These are phyloP conservation scores for Gastrodia elata DNA, from an alignment of 106 monocot genomes.

Conservation along the genomic window DNA sequence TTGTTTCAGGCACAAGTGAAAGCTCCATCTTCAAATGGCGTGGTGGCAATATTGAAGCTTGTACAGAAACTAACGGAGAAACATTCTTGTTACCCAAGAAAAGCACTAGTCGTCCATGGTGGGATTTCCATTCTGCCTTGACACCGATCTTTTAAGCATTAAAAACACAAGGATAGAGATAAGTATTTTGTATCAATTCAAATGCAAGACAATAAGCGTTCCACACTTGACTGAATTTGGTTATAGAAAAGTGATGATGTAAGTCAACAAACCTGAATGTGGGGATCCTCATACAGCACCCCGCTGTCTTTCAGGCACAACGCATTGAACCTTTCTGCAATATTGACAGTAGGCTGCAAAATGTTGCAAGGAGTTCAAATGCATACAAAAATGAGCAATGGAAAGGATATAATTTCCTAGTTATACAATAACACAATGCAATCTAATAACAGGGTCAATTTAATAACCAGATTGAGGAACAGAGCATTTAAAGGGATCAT, in stretches of 20 bases:
- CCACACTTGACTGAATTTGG: not conserved
- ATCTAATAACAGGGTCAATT: not conserved
- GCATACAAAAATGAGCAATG: not conserved
- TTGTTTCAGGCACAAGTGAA: conserved; percentile 77
- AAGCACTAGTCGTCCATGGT: conserved; percentile 81
- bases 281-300: conserved; percentile 87
- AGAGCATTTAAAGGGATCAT: not conserved
- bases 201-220: not conserved
- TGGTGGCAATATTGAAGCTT: conserved; percentile 73
- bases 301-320: conserved; percentile 94
- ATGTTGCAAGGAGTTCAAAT: not conserved
- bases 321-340: conserved; percentile 69
- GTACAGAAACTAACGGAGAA: conserved; percentile 67
- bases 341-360: conserved; percentile 81
- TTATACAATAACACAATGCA: not conserved
- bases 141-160: conserved; percentile 56
- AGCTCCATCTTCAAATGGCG: conserved; percentile 77
- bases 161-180: not conserved
- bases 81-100: conserved; percentile 97
- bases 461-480: not conserved
- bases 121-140: conserved; percentile 88
- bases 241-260: not conserved
- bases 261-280: conserved; percentile 72
- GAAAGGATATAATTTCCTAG: conserved; percentile 1
- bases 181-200: not conserved